phyloP scores from a whole-genome alignment of 345 rosid genomes.

The Noccaea bulbosa region DNA sequence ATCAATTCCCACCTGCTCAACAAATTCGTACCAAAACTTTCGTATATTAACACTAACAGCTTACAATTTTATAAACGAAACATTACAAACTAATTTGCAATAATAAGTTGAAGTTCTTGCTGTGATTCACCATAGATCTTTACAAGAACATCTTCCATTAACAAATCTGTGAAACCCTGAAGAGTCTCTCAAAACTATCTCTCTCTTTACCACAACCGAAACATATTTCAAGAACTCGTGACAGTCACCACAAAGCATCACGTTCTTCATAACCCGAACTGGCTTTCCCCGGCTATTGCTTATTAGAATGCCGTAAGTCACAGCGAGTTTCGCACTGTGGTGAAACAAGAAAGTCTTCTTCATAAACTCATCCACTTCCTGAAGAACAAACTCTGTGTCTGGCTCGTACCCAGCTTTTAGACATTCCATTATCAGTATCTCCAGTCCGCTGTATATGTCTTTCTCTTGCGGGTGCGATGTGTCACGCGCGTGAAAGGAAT shows the following conservation, averaged over 20 bases:
- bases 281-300: slow-evolving; percentile 51
- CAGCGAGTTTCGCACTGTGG: slow-evolving; percentile 89
- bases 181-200: slow-evolving; percentile 69
- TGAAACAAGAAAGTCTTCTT: slow-evolving; percentile 78
- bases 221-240: slow-evolving; percentile 68
- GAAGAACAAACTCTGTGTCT: slow-evolving; percentile 84
- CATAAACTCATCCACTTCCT: slow-evolving; percentile 84
- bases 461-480: slow-evolving; percentile 63
- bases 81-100: not conserved
- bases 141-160: slow-evolving; percentile 77
- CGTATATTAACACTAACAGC: not conserved
- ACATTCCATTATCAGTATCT: slow-evolving; percentile 73
- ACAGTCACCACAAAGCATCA: slow-evolving; percentile 82
- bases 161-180: slow-evolving; percentile 82
- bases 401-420: slow-evolving; percentile 73
- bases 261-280: slow-evolving; percentile 68
- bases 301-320: slow-evolving; percentile 71
- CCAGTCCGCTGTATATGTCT: slow-evolving; percentile 73
- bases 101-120: slow-evolving; percentile 12
- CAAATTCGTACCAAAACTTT: not conserved
- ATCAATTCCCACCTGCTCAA: not conserved
- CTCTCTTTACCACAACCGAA: slow-evolving; percentile 59
- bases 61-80: not conserved
- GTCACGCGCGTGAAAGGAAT: slow-evolving; percentile 66
- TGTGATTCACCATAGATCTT: slow-evolving; percentile 59